phyloP scores from a whole-genome alignment of 768 basidiomycete genomes.

The Phanerodontia chrysosporium region DNA sequence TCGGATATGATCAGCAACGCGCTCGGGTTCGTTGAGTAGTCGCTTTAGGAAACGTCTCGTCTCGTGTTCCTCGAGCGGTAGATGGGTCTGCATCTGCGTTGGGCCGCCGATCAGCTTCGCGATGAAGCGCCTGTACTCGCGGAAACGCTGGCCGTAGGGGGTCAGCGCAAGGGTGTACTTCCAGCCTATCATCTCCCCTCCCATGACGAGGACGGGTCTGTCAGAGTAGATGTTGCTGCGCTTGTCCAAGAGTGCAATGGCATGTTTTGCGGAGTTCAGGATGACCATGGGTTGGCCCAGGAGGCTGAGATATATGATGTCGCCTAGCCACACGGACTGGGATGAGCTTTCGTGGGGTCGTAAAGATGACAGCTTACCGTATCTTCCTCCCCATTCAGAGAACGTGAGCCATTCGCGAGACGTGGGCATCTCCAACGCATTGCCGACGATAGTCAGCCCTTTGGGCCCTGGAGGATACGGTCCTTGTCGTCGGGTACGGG shows the following conservation, averaged over 20 bases:
- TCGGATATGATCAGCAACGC: slow-evolving; percentile 23
- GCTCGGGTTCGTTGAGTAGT: slow-evolving; percentile 23
- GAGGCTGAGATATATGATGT: slow-evolving; percentile 25
- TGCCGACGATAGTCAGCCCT: slow-evolving; percentile 12
- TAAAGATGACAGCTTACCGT: too few species aligned
- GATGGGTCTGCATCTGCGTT: slow-evolving; percentile 22
- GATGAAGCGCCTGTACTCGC: slow-evolving; percentile 22
- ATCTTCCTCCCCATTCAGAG: slow-evolving; percentile 5
- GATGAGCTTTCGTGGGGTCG: too few species aligned
- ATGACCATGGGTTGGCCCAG: slow-evolving; percentile 26
- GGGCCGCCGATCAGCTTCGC: slow-evolving; percentile 20
- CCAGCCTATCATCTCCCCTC: slow-evolving; percentile 27
- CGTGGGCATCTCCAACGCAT: slow-evolving; percentile 12
- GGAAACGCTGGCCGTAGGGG: slow-evolving; percentile 23
- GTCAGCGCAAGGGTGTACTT: slow-evolving; percentile 17
- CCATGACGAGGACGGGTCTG: slow-evolving; percentile 22
- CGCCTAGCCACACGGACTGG: slow-evolving; percentile 19
- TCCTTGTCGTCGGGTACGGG: not conserved
- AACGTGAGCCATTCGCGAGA: slow-evolving; percentile 5
- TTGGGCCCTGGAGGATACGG: slow-evolving; percentile 14
- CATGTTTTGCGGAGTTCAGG: slow-evolving; percentile 24
- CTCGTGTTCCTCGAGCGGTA: slow-evolving; percentile 27
- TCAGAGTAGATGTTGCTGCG: slow-evolving; percentile 28
- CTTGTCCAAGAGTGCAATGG: slow-evolving; percentile 28
- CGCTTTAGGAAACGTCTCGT: slow-evolving; percentile 27